Conservation (phyloP, 306 rosid genomes). For the Medicago arabica region DNA sequence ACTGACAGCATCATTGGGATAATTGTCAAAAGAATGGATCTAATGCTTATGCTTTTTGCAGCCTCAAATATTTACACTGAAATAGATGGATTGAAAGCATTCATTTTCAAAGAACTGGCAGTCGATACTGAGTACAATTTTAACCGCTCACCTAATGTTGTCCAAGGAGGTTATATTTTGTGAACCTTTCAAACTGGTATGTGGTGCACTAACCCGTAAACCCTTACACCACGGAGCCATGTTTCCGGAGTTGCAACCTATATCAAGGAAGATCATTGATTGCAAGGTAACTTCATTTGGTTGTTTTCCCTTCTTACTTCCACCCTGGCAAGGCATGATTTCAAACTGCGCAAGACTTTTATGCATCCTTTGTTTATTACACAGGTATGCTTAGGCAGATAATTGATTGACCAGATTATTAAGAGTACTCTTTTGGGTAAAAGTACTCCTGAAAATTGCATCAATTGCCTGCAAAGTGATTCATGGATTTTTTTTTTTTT, state of each 20-base stretch:
- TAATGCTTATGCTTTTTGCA: constrained; percentile 45
- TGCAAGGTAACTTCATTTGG: constrained; percentile 43
- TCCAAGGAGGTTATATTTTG: constrained; percentile 63
- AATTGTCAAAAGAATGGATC: constrained; percentile 12
- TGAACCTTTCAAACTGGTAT: constrained; percentile 41
- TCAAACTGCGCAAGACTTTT: neutral
- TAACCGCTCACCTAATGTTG: constrained; percentile 53
- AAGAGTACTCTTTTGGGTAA: neutral
- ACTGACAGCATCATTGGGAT: constrained; percentile 9
- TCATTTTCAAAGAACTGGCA: constrained; percentile 62
- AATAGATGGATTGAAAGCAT: constrained; percentile 65
- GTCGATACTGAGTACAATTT: constrained; percentile 43
- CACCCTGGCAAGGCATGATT: neutral
- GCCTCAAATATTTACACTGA: constrained; percentile 53
- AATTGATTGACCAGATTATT: neutral
- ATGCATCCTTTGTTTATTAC: constrained; percentile 1
- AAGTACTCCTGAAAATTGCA: neutral
- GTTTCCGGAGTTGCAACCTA: constrained; percentile 54
- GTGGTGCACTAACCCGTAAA: neutral
- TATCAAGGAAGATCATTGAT: constrained; percentile 45
- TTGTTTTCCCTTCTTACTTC: neutral
- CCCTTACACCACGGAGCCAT: constrained; percentile 42
- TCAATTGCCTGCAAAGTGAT: constrained; percentile 1
- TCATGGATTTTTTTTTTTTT: neutral
- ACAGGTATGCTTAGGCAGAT: constrained; percentile 8